phyloP scores from a whole-genome alignment of 129 eudicot species.

The Lactuca sativa region DNA sequence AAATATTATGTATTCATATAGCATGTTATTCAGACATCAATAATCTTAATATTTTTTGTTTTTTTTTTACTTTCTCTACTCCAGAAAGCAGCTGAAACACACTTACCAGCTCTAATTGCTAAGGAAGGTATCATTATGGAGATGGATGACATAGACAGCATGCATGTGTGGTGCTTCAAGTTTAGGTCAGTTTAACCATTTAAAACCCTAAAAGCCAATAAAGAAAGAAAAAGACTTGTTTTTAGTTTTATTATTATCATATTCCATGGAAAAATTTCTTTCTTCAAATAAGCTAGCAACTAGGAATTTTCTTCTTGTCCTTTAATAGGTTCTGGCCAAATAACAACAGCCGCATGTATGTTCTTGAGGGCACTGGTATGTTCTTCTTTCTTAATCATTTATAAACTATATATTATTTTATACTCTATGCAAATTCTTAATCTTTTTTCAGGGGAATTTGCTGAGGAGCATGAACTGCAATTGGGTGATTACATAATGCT shows the following conservation, averaged over 20 bases:
- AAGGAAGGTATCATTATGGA: slow-evolving; percentile 69
- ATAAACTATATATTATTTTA: not conserved
- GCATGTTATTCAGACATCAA: not conserved
- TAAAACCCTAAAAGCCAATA: not conserved
- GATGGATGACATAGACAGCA: slow-evolving; percentile 86
- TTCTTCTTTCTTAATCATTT: not conserved
- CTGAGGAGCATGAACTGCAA: slow-evolving; percentile 50
- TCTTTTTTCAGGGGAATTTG: slow-evolving; percentile 66
- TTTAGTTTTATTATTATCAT: slow-evolving; percentile 1
- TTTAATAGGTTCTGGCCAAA: slow-evolving; percentile 87
- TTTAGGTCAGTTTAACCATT: slow-evolving; percentile 56
- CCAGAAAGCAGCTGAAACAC: slow-evolving; percentile 80
- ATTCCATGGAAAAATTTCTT: not conserved
- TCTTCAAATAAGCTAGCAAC: slow-evolving; percentile 14
- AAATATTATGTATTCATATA: not conserved
- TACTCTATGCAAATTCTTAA: not conserved
- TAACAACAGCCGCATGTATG: slow-evolving; percentile 96
- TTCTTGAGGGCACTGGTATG: slow-evolving; percentile 90
- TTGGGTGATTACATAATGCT: slow-evolving; percentile 68
- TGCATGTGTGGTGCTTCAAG: slow-evolving; percentile 82
- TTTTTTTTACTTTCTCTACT: slow-evolving; percentile 14
- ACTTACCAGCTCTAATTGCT: slow-evolving; percentile 57
- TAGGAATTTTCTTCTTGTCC: slow-evolving; percentile 17
- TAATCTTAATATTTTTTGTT: not conserved
- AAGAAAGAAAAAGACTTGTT: not conserved